Percentiles rank a stretch among this genome's conserved stretches.
phyloP scores from a whole-genome alignment of 2,329 filamentous ascomycete genomes.

The Aspergillus spinulosporus region DNA sequence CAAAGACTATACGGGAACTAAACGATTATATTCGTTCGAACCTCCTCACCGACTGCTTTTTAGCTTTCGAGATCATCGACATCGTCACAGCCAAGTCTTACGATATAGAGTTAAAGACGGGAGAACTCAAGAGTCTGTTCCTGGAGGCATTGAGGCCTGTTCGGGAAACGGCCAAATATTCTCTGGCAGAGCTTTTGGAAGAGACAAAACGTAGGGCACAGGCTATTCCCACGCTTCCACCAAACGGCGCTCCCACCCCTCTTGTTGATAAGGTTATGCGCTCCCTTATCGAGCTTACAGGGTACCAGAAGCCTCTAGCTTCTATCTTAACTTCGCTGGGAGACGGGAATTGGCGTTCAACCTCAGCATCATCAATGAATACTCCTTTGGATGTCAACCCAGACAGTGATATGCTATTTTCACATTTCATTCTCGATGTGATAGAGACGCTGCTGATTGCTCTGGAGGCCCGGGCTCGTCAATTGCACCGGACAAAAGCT shows the following conservation, averaged over 20 bases:
- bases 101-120: constrained; percentile 76
- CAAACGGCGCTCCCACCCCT: constrained; percentile 75
- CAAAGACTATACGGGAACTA: constrained; percentile 80
- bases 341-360: constrained; percentile 80
- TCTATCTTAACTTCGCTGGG: constrained; percentile 90
- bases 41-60: constrained; percentile 84
- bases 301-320: constrained; percentile 80
- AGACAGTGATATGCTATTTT: constrained; percentile 83
- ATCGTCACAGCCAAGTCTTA: constrained; percentile 79
- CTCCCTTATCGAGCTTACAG: constrained; percentile 80
- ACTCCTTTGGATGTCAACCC: constrained; percentile 83
- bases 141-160: constrained; percentile 85
- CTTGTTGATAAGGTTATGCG: constrained; percentile 83
- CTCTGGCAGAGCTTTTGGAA: constrained; percentile 77
- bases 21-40: constrained; percentile 87
- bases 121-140: constrained; percentile 79
- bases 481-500: constrained; percentile 73
- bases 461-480: constrained; percentile 71
- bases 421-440: constrained; percentile 85
- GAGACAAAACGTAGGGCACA: constrained; percentile 73
- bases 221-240: constrained; percentile 66
- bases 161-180: constrained; percentile 85
- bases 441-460: constrained; percentile 76
- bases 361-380: constrained; percentile 63
- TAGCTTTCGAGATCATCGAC: constrained; percentile 93